Base-by-base conservation (phyloP, 768 basidiomycete species). In the Pleurotus giganteus region DNA sequence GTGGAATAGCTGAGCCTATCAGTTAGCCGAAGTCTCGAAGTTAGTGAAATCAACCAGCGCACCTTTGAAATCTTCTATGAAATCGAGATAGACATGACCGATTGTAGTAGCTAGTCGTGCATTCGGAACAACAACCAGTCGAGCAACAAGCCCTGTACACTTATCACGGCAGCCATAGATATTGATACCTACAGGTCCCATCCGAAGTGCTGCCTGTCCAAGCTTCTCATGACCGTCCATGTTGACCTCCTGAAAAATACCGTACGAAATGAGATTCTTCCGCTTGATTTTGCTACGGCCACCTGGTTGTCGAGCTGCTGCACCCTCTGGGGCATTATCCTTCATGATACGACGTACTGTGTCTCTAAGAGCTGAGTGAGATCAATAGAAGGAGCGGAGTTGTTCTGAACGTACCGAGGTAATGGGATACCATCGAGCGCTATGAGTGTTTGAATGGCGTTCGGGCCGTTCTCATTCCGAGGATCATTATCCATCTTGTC, bases 41-140 rank as follows among this genome's bases (percentile, higher is more conserved):
- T 36, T 11, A n/a, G 34, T 36, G 9, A n/a, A 9, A 36, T 36
- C 36, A 41, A 11, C 17, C 9, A 60, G n/a, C 66, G 36, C n/a
- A 70, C 68, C 63, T 19, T 60, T 62, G 45, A 34, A 47, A 24
- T 63, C 57, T 23, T 68, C 62, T 5, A 71, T 26, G 17, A 71
- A 60, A 54, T 74, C 72, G 27, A 72, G 62, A 52, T 60, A 71
- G 1, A 70, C 32, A 60, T 74, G 69, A 15, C 64, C 70, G 26
- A 71, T 53, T 9, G 63, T 36, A 3, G 34, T 36, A 9, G 34
- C 34, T 36, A 11, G 9, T n/a, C 34, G 9, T 9, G 34, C 34
- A 43, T 71, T 64, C 2, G 66, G 71, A 4, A 72, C 57, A 12
- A 66, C 58, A 24, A 21, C 9, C 36, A 69, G 1, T 28, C 56